Evolutionary conservation across 176 grass and related monocot species (phyloP).

Genomic region (Raddia distichophylla): DNA sequence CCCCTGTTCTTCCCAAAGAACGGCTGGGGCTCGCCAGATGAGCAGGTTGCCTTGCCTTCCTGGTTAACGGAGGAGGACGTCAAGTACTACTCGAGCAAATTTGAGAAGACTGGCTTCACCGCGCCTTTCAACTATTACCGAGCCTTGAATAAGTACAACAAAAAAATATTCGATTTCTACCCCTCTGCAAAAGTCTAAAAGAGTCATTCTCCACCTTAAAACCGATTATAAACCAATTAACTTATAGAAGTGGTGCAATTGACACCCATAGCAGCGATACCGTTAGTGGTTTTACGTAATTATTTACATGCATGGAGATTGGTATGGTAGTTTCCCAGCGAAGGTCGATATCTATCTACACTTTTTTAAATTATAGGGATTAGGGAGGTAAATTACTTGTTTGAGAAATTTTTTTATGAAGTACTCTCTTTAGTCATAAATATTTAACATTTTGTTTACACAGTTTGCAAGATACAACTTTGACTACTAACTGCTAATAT

Average conservation of each 20-base stretch:
- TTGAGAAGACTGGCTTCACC: slow-evolving; percentile 69
- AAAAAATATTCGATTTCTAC: neutral
- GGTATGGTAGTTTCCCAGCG: neutral
- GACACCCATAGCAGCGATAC: neutral
- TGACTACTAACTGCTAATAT: too few relatives aligned
- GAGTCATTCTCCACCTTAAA: neutral
- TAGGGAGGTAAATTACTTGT: too few relatives aligned
- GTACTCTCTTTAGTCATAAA: too few relatives aligned
- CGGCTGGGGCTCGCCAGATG: slow-evolving; percentile 62
- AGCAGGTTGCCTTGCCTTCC: slow-evolving; percentile 53
- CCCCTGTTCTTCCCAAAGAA: slow-evolving; percentile 55
- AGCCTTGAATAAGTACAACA: slow-evolving; percentile 51
- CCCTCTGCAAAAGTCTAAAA: neutral
- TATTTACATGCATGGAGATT: neutral
- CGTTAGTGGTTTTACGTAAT: neutral
- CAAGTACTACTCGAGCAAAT: slow-evolving; percentile 53
- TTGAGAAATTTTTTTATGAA: too few relatives aligned
- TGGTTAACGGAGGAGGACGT: slow-evolving; percentile 69
- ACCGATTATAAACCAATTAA: neutral
- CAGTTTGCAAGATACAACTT: too few relatives aligned
- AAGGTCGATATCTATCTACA: neutral
- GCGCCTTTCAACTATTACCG: slow-evolving; percentile 75
- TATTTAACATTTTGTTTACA: too few relatives aligned
- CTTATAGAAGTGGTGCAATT: neutral
- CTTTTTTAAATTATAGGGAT: neutral